phyloP scores from a whole-genome alignment of 73 alveolate genomes.

The Symbiodinium natans region DNA sequence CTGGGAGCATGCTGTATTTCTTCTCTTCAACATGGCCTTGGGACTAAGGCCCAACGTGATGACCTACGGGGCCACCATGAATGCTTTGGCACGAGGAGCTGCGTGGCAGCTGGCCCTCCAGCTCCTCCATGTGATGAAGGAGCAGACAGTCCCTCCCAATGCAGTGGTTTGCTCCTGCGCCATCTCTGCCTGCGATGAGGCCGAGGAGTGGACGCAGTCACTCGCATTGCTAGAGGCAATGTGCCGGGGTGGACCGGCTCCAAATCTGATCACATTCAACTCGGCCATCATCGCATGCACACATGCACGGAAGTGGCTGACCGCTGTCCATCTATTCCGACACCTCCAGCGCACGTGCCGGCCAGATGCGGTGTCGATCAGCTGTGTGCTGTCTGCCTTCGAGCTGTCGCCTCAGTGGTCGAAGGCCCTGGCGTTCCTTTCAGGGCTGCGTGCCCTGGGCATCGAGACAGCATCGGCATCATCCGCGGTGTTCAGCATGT shows the following conservation, averaged over 20 bases:
- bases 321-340: not conserved
- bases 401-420: not conserved
- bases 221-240: not conserved
- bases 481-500: not conserved
- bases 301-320: not conserved
- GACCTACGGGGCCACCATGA: not conserved
- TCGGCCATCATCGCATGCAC: not conserved
- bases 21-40: not conserved
- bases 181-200: not conserved
- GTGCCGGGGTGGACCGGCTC: not conserved
- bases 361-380: not conserved
- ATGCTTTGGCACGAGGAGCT: not conserved
- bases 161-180: not conserved
- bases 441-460: not conserved
- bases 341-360: not conserved
- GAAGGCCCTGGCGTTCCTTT: not conserved
- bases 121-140: not conserved
- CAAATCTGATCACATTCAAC: not conserved
- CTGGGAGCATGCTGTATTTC: not conserved
- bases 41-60: not conserved
- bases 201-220: not conserved
- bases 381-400: not conserved
- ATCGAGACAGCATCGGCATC: no score
- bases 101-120: not conserved
- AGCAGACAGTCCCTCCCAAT: not conserved